Base-by-base conservation (phyloP, 805 yeast species). In the Hanseniaspora clermontiae region DNA sequence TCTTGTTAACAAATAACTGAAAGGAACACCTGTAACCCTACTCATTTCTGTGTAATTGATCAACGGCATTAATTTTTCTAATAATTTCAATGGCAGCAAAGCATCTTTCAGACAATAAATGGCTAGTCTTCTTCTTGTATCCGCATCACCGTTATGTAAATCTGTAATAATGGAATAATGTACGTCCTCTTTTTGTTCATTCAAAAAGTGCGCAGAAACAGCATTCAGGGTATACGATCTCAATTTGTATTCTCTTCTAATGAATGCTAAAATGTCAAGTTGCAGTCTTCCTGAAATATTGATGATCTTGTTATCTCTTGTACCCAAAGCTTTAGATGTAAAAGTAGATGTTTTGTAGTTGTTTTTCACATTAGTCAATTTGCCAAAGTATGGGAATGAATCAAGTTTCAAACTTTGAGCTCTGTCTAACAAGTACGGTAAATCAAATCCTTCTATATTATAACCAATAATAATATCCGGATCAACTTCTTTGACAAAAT, bases 31-130 rank as follows among this genome's bases (percentile, higher is more conserved):
- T 0, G 98, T 93, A 31, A 93, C 99, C 73, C 99, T 83, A 1
- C 98, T 97, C 99, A 93, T 93, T 71, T 93, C 99, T 0, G 97
- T 91, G 70, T 93, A 93, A 65, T 93, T 93, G 59, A 95, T 95
- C 59, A 93, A 74, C 63, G 97, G 89, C 98, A 93, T 95, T 55
- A 93, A 76, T 64, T 91, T 95, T 61, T 91, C 97, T 63, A 90
- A 70, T 39, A 93, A 74, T 60, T 98, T 74, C 63, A 93, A 66
- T 1, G 98, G 98, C 48, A 93, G 73, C 64, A 84, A 90, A 0
- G 98, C 96, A 74, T 93, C 99, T 64, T 93, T 93, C 64, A 93
- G 74, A 76, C 99, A 93, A 69, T 93, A 93, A 6, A 93, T 97
- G 0, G 99, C 99, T 64, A 93, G 74, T 59, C 99, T 78, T 70